phyloP scores from a whole-genome alignment of 176 grass and related monocot genomes.

The Puya raimondii region DNA sequence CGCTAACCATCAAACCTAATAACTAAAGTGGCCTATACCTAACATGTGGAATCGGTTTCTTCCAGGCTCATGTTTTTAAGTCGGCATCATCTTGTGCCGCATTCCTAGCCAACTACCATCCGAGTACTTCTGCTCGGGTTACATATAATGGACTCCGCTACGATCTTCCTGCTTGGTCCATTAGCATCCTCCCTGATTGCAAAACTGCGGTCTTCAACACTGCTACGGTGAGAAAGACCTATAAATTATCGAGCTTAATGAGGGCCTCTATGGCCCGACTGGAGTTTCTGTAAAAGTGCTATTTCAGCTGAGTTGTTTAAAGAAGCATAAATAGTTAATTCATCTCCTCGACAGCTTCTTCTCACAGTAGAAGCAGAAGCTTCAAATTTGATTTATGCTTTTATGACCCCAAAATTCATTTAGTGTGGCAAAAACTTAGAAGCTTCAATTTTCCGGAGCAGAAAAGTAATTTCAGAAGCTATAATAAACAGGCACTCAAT shows the following conservation, averaged over 20 bases:
- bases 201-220: constrained; percentile 89
- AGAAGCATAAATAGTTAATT: too few relatives aligned
- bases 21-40: neutral
- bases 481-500: too few relatives aligned
- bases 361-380: too few relatives aligned
- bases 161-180: constrained; percentile 80
- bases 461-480: too few relatives aligned
- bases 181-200: constrained; percentile 87
- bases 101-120: constrained; percentile 76
- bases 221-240: constrained; percentile 44
- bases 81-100: constrained; percentile 54
- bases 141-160: constrained; percentile 52
- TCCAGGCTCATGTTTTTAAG: constrained; percentile 66
- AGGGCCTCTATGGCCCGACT: too few relatives aligned
- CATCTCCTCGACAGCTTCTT: neutral
- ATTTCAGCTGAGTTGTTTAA: too few relatives aligned
- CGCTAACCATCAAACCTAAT: neutral
- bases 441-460: too few relatives aligned
- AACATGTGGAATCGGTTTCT: constrained; percentile 15
- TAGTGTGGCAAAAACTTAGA: too few relatives aligned
- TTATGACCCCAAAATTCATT: too few relatives aligned
- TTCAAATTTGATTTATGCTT: too few relatives aligned
- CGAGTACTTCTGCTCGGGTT: constrained; percentile 33
- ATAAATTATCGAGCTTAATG: neutral
- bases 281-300: too few relatives aligned